phyloP scores from a whole-genome alignment of 2,329 filamentous ascomycete genomes.

The Trichoderma asperellum region DNA sequence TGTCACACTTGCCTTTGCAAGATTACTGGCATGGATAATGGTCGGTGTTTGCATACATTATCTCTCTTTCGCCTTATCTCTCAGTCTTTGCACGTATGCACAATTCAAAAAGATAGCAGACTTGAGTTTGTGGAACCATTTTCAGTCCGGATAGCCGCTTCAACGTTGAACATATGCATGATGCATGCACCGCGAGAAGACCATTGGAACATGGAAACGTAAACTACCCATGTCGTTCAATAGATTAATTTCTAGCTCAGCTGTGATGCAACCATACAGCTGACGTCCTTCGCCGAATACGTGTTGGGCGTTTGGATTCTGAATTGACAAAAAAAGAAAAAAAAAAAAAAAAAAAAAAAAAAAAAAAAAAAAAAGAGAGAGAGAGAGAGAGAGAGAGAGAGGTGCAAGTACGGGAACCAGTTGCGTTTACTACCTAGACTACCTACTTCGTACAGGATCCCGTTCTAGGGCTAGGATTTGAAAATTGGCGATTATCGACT shows the following conservation, averaged over 20 bases:
- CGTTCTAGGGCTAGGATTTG: not conserved
- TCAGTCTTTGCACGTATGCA: not conserved
- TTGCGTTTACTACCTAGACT: not conserved
- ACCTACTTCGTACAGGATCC: not conserved
- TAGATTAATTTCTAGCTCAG: not conserved
- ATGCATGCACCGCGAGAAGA: not conserved
- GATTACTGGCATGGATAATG: not conserved
- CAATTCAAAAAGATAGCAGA: not conserved
- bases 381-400: too few species aligned
- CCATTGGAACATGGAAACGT: not conserved
- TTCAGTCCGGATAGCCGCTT: constrained; percentile 4
- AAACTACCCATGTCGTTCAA: not conserved
- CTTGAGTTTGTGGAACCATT: constrained; percentile 3
- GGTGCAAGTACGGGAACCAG: not conserved
- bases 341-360: not conserved
- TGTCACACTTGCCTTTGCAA: not conserved
- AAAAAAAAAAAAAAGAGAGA: too few species aligned
- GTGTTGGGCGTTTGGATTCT: not conserved
- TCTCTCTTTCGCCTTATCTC: constrained; percentile 3
- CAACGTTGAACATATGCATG: constrained; percentile 1
- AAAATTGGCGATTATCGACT: constrained; percentile 3
- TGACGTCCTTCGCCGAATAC: not conserved
- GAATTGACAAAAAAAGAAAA: not conserved
- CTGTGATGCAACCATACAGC: not conserved
- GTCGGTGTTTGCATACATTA: not conserved